Base-by-base conservation (phyloP, 768 basidiomycete genomes). In the Chalciporus chontae region DNA sequence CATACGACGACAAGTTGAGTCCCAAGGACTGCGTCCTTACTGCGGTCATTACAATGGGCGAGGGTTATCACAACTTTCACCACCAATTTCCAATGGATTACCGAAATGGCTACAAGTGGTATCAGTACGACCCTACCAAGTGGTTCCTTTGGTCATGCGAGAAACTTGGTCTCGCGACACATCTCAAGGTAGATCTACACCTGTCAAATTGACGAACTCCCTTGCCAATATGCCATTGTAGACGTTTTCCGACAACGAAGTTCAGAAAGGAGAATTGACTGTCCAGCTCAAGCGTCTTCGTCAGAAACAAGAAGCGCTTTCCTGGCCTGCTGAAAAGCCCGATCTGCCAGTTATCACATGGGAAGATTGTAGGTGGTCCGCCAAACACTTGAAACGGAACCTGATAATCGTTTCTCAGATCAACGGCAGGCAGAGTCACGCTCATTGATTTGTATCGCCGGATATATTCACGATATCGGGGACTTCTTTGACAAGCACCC, bases 61-160 rank as follows among this genome's bases (percentile, higher is more conserved):
- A 95, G 67, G 92, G 93, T 18, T 95, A 95, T 73, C 93, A 95
- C 77, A 95, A 95, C 70, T 94, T 93, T 81, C 93, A 95, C 73
- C 92, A 95, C 63, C 80, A 79, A 58, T 94, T 94, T 80, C 91
- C 92, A 11, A 90, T 90, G 87, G 93, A 95, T 69, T 95, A 91
- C 73, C 80, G 91, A 17, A 93, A 93, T 64, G 91, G 91, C 46
- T 90, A 94, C 76, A 90, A 81, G 68, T 82, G 81, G 80, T 80
- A 80, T 66, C 90, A 91, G 66, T 91, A 90, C 63, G 89, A 92
- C 65, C 89, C 90, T 8, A 91, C 90, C 13, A 92, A 94, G 71
- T 93, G 92, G 93, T 82, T 84, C 72, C 77, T 84, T 65, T 70
- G 69, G 63, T 67, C 72, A 27, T 73, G 71, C 64, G 60, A 69